Evolutionary conservation across 163 green algal species (phyloP), one percentile per base, ranked within the genome.

Genomic region (Volvox carteri): DNA sequence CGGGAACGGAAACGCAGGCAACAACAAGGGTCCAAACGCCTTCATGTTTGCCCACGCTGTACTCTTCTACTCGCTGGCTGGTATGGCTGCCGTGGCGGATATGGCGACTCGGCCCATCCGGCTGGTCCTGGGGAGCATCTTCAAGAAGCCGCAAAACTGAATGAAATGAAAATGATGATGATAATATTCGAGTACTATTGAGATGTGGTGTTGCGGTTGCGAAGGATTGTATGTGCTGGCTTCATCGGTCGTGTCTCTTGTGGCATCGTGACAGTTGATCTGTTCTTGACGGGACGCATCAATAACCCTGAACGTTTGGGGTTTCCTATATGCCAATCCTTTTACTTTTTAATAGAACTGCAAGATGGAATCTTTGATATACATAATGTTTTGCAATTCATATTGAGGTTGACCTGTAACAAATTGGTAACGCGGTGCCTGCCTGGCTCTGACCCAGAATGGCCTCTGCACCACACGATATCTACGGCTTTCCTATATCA

Each of bases 401-500:
- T 44, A 23, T 75, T 23, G 7, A 44, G 25, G 33, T 44, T 46
- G 30, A 30, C 33, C 30, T 75, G 65, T 75, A 75, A 77, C 67
- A 77, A 48, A 28, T 77, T 77, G 67, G 67, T 77, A 48, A 77
- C 62, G 62, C 62, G 62, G 28, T 77, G 19, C 67, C 28, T 52
- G 33, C 25, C 50, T 50, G 67, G 21, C 21, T 79, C 16, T 5
- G 41, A 37, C 5, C 72, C 72, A 35, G 35, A 42, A 84, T 84
- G 75, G n/a, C 48, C 11, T 70, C 50, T 33, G 12, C 14, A 52
- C 48, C 75, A 6, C 75, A 70, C 5, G 75, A 84, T 50, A 84
- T 89, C 1, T 89, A 89, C n/a, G 70, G 70, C 23, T 89, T 84
- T 41, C 37, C 33, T 3, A 33, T 88, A 12, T 11, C 18, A 2